These are phyloP conservation scores for Apium graveolens DNA, from an alignment of 129 eudicot genomes.

Conservation along the genomic window DNA sequence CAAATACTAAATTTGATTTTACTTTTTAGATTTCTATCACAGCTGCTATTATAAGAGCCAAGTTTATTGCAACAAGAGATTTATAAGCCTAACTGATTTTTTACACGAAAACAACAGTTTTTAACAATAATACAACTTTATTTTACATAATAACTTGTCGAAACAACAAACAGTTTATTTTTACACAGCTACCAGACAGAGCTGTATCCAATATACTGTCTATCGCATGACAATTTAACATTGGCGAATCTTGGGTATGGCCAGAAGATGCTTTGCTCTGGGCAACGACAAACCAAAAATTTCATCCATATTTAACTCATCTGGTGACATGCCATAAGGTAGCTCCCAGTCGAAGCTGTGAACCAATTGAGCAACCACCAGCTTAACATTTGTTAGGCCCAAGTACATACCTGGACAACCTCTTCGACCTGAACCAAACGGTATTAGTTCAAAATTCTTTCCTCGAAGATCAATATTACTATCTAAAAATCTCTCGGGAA, in stretches of 20 bases:
- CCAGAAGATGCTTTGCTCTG: neutral
- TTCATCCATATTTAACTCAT: neutral
- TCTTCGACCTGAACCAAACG: constrained; percentile 4
- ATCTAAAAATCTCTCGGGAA: neutral
- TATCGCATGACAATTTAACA: no score
- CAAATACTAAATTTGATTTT: no score
- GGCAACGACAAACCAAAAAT: neutral
- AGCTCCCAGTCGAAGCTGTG: constrained; percentile 1
- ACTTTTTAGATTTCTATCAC: no score
- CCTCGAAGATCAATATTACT: neutral
- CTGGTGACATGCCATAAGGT: neutral
- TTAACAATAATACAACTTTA: no score
- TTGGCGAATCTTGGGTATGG: neutral
- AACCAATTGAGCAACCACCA: constrained; percentile 1
- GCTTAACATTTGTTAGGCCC: neutral
- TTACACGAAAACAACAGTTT: no score
- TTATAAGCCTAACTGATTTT: no score
- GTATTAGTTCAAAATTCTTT: neutral
- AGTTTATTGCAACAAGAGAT: no score
- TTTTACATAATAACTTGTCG: no score
- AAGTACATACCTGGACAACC: neutral
- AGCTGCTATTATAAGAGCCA: no score
- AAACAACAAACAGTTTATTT: no score
- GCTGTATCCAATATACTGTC: no score
- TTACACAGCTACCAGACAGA: no score